Conservation (phyloP, 257 asterid species). For the Thymus mandschuricus region DNA sequence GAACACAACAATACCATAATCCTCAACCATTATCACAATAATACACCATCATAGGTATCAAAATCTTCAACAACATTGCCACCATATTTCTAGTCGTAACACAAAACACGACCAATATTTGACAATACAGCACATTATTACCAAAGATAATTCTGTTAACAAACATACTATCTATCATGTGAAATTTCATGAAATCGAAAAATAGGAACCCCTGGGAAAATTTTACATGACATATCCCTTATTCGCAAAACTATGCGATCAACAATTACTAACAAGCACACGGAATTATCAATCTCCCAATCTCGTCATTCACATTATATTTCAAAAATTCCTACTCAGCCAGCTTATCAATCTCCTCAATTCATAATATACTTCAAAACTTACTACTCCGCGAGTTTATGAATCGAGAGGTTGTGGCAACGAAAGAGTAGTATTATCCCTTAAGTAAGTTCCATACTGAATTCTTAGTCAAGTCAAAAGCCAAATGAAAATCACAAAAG, state of each 20-base stretch:
- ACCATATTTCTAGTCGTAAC: slow-evolving; percentile 13
- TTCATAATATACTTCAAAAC: not conserved
- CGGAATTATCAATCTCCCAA: no score
- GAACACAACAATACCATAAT: not conserved
- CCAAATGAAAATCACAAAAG: slow-evolving; percentile 10
- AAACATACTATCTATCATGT: not conserved
- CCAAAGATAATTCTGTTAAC: not conserved
- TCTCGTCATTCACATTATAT: not conserved
- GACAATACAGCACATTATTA: not conserved
- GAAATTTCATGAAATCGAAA: not conserved
- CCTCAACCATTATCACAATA: not conserved
- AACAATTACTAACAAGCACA: not conserved
- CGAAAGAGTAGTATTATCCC: not conserved
- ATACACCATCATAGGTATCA: not conserved
- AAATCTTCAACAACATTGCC: not conserved
- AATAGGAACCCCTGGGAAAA: not conserved
- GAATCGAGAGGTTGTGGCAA: not conserved
- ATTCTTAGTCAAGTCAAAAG: not conserved
- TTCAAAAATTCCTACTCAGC: slow-evolving; percentile 3
- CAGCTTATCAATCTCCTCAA: not conserved
- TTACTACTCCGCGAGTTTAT: not conserved
- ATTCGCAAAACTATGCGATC: not conserved
- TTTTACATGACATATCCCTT: not conserved
- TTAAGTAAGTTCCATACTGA: not conserved
- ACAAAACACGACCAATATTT: not conserved